Evolutionary conservation across 1,284 basidiomycete species (phyloP), one percentile per base, ranked within the genome.

Genomic region (Melanopsichium pennsylvanicum): DNA sequence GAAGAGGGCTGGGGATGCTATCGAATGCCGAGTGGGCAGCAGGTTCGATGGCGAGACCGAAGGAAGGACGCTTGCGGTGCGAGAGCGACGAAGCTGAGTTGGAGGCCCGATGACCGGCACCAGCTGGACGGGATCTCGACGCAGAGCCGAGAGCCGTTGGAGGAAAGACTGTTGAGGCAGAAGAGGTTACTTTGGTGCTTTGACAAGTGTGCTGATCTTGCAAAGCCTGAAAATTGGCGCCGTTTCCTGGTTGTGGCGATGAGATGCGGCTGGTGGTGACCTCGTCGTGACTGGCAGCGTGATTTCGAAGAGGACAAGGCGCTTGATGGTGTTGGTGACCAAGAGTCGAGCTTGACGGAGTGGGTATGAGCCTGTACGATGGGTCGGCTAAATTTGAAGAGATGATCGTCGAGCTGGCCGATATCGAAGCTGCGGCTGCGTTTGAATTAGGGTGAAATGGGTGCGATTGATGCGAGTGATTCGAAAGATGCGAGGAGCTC

Each of bases 21-120:
- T 69, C 59, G 21, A 69, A 69, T 4, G 66, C 66, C 5, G 59
- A 62, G n/a, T 62, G 59, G 11, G 66, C 66, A n/a, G 54, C 55
- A 5, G 66, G 59, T 32, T 58, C 59, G 44, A 69, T 69, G 33
- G 58, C 49, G 10, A 69, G 59, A 15, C 66, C 66, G 16, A 69
- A 69, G 6, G 66, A 63, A 3, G 66, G 59, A 19, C 66, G 54
- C 47, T 69, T 69, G 48, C 64, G 58, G 25, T 52, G 64, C 23
- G 52, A 46, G 10, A 57, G 44, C 23, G 49, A 57, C 12, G 64
- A 57, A 13, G 39, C 49, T 2, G 63, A 60, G n/a, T 21, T 32
- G 10, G 56, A 56, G 6, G 47, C 29, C 31, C 57, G 56, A 25
- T 67, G 48, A 18, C 47, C 51, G 4, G 43, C 42, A 22, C 44